Evolutionary conservation across 352 stramenopile species (phyloP).

Genomic region (Phytopythium mirpurense): DNA sequence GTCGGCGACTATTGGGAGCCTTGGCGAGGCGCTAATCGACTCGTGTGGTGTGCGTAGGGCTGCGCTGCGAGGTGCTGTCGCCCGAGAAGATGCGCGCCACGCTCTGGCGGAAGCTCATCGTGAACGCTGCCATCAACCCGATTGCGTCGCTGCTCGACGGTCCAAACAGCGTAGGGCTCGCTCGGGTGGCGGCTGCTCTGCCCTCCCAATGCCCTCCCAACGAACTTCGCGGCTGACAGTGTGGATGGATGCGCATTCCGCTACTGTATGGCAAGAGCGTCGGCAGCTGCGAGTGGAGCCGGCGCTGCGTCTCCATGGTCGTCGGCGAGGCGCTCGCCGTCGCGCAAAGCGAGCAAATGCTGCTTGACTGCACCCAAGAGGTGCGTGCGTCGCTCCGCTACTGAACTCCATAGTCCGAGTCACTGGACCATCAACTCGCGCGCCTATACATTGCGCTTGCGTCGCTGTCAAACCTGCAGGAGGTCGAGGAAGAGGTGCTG

Average conservation of each 20-base stretch:
- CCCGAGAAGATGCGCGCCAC: constrained; percentile 46
- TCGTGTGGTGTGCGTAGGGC: constrained; percentile 17
- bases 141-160: constrained; percentile 56
- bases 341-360: constrained; percentile 36
- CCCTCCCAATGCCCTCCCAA: too few species aligned
- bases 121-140: constrained; percentile 79
- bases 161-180: too few species aligned
- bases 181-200: too few species aligned
- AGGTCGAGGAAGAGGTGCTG: constrained; percentile 51
- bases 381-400: too few species aligned
- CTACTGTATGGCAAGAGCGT: constrained; percentile 26
- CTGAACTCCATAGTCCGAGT: too few species aligned
- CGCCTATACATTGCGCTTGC: neutral
- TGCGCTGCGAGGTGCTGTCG: constrained; percentile 38
- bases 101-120: constrained; percentile 73
- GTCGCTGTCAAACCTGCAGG: constrained; percentile 20
- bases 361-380: constrained; percentile 32
- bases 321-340: constrained; percentile 54
- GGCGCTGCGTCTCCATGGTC: constrained; percentile 36
- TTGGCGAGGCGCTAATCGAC: neutral
- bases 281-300: constrained; percentile 35
- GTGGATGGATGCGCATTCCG: constrained; percentile 2
- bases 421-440: too few species aligned
- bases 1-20: neutral
- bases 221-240: constrained; percentile 1